These are phyloP conservation scores for Taxawa tesnikishii DNA, from an alignment of 2,329 filamentous ascomycete genomes.

Conservation along the genomic window DNA sequence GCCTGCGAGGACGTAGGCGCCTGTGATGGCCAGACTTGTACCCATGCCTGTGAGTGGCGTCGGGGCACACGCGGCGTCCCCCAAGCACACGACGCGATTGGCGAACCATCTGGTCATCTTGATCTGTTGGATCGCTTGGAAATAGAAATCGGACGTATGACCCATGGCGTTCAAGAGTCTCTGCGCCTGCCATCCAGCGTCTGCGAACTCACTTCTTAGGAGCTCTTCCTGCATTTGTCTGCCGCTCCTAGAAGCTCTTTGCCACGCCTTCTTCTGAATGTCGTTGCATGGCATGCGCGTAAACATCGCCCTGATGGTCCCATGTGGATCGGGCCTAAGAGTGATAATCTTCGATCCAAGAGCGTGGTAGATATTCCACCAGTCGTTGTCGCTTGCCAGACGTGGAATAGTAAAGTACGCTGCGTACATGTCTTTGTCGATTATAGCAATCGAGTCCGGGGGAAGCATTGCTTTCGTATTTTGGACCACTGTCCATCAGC, in stretches of 20 bases:
- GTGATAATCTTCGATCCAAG: constrained; percentile 26
- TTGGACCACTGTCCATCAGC: constrained; percentile 36
- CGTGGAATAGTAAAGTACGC: constrained; percentile 28
- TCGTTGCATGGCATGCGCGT: constrained; percentile 26
- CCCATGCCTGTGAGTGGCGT: constrained; percentile 24
- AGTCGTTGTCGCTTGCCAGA: no score
- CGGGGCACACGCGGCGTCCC: constrained; percentile 26
- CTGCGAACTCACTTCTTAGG: constrained; percentile 17
- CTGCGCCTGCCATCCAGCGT: constrained; percentile 12
- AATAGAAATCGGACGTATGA: constrained; percentile 13
- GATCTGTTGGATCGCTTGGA: constrained; percentile 20
- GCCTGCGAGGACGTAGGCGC: constrained; percentile 45
- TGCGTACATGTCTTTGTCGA: constrained; percentile 25
- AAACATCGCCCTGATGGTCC: constrained; percentile 18
- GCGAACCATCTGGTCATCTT: constrained; percentile 18
- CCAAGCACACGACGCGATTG: constrained; percentile 25
- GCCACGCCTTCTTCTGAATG: constrained; percentile 14
- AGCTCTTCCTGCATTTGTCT: constrained; percentile 20
- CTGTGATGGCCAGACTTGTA: constrained; percentile 22
- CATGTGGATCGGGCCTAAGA: constrained; percentile 21
- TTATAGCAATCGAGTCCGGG: no score
- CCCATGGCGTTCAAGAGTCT: constrained; percentile 11
- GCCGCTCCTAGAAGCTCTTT: constrained; percentile 27
- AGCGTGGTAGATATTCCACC: constrained; percentile 26
- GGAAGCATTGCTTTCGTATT: constrained; percentile 34